Evolutionary conservation across 768 basidiomycete species (phyloP), one percentile per base, ranked within the genome.

Genomic region (Boletus vinaceobasis): DNA sequence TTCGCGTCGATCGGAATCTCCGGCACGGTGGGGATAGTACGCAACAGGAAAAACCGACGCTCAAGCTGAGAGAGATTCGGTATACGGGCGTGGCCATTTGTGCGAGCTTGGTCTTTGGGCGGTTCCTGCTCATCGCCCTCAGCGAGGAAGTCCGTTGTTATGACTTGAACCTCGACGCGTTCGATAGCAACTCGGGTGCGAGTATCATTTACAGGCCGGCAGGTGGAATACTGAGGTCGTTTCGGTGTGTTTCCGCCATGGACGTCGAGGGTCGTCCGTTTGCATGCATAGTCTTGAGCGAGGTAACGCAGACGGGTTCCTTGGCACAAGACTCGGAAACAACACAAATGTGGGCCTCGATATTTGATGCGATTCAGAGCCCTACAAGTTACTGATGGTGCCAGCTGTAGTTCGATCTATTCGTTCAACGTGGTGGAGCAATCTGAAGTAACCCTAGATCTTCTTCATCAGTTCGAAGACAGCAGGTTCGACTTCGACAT

Each of bases 261-360:
- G 57, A 65, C 7, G 19, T 43, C 33, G 45, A 57, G 11, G 64
- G 63, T 32, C 43, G 46, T 4, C 53, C 55, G 14, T 62, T 65
- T 37, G 54, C 56, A 14, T 64, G 63, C n/a, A 44, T 17, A 7
- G 56, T 62, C 4, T 5, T 60, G 38, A 47, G 27, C 23, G 63
- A 62, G 35, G 43, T 1, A 11, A 21, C 6, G 7, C n/a, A 13
- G 11, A 35, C 19, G 4, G 23, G 50, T 27, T 26, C 5, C 39
- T 17, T 39, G 33, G 4, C 14, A 1, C 23, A 17, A 52, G 1
- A n/a, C n/a, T n/a, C n/a, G n/a, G n/a, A 26, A 10, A 26, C 29
- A 3, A 49, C 11, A 35, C 43, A 53, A 40, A 40, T 49, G 62
- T 64, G 32, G 15, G 53, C 13, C 8, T 32, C 11, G 4, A n/a